A percentile compares a stretch with the other conserved stretches of the same genome.
phyloP scores from a whole-genome alignment of 2,329 filamentous ascomycete species.

The Chalara sp. region DNA sequence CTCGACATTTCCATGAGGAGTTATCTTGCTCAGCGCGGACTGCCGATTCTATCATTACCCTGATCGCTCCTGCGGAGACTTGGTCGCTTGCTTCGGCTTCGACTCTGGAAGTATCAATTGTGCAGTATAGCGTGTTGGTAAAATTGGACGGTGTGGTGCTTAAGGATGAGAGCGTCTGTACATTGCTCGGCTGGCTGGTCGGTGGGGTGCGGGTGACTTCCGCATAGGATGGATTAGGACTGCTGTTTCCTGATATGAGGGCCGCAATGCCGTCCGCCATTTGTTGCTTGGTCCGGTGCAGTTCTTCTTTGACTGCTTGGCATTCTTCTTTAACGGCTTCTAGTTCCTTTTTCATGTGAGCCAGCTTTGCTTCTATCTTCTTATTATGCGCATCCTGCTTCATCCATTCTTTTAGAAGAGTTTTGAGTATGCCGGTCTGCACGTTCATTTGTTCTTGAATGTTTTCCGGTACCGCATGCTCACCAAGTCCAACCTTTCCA shows the following conservation, averaged over 20 bases:
- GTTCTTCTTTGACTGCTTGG: slow-evolving; percentile 1
- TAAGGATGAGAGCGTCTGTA: not conserved
- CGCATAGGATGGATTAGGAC: too few species aligned
- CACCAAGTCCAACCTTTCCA: not conserved
- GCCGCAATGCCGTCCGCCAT: slow-evolving; percentile 2
- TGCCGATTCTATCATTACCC: not conserved
- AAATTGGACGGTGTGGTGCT: not conserved
- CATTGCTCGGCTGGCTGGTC: too few species aligned
- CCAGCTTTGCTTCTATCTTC: too few species aligned
- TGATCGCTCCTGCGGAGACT: not conserved
- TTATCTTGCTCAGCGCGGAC: not conserved
- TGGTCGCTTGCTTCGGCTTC: not conserved
- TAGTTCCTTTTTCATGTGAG: too few species aligned
- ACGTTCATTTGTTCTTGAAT: not conserved
- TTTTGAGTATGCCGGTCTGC: not conserved
- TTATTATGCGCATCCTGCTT: too few species aligned
- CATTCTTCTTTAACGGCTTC: too few species aligned
- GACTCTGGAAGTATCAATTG: too few species aligned
- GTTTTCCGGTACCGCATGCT: not conserved
- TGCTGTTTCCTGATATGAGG: slow-evolving; percentile 1
- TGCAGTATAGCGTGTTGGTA: not conserved
- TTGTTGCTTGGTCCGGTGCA: slow-evolving; percentile 2
- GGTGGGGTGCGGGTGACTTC: too few species aligned
- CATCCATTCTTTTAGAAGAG: too few species aligned
- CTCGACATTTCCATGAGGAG: not conserved